These are phyloP conservation scores for Cyberlindnera samutprakarnensis DNA, from an alignment of 805 yeast genomes.

Conservation along the genomic window DNA sequence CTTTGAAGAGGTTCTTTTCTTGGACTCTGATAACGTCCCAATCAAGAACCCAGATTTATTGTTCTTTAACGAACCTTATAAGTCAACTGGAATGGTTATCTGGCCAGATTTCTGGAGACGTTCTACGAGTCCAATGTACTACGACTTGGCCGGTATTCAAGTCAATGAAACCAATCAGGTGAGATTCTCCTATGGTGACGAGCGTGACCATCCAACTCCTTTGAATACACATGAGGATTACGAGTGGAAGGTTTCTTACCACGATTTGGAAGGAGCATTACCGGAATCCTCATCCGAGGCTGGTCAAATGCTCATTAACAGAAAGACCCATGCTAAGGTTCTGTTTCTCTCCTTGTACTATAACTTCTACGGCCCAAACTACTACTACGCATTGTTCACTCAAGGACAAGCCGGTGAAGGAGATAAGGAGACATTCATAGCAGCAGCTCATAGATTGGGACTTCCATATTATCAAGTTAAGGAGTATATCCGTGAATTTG, in stretches of 20 bases:
- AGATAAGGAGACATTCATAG: conserved; percentile 65
- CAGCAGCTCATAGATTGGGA: conserved; percentile 20
- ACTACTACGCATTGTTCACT: conserved; percentile 60
- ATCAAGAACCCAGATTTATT: conserved; percentile 40
- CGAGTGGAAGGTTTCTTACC: conserved; percentile 28
- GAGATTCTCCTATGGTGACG: conserved; percentile 28
- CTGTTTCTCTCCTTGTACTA: conserved; percentile 56
- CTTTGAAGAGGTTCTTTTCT: conserved; percentile 35
- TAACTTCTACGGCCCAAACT: conserved; percentile 58
- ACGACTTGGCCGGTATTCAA: conserved; percentile 44
- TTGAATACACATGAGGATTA: too few relatives aligned
- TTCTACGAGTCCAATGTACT: conserved; percentile 54
- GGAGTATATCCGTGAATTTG: conserved; percentile 19
- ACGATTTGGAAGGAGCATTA: conserved; percentile 57
- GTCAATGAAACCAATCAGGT: conserved; percentile 30
- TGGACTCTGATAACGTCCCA: conserved; percentile 43
- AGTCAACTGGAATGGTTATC: conserved; percentile 38
- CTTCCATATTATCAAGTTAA: conserved; percentile 20
- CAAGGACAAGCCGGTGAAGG: conserved; percentile 79
- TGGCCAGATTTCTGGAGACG: conserved; percentile 73
- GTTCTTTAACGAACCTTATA: conserved; percentile 37
- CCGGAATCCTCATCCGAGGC: conserved; percentile 71
- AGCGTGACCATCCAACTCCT: conserved; percentile 38
- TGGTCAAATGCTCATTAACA: conserved; percentile 62
- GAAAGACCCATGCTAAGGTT: conserved; percentile 49